phyloP scores from a whole-genome alignment of 257 asterid species.

The Misopates orontium region DNA sequence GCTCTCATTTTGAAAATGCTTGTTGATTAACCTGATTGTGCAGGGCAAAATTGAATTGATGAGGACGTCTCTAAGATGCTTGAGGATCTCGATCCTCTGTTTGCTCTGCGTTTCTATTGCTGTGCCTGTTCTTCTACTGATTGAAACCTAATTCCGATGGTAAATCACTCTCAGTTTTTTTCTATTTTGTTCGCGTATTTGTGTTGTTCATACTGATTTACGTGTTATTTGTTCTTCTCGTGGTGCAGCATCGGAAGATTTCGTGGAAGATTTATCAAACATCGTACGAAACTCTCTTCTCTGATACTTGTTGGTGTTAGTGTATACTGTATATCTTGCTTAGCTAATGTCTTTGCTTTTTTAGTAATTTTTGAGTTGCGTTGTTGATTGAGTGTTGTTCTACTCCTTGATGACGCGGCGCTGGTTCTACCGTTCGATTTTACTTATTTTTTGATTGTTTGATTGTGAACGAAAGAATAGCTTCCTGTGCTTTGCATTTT shows the following conservation, averaged over 20 bases:
- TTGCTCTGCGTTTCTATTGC: conserved; percentile 62
- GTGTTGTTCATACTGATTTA: conserved; percentile 7
- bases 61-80: conserved; percentile 59
- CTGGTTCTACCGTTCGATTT: too few species aligned
- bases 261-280: conserved; percentile 73
- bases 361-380: too few species aligned
- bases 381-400: too few species aligned
- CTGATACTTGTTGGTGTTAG: too few species aligned
- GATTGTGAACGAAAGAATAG: too few species aligned
- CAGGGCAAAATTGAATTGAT: conserved; percentile 26
- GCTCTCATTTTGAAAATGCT: too few species aligned
- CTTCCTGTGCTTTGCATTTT: too few species aligned
- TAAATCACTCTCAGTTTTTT: conserved; percentile 17
- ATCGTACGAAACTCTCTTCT: conserved; percentile 46
- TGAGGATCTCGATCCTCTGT: conserved; percentile 89
- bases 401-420: too few species aligned
- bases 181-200: neutral
- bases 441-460: too few species aligned
- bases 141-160: conserved; percentile 65
- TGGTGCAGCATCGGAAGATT: conserved; percentile 55
- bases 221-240: conserved; percentile 12
- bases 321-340: too few species aligned
- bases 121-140: conserved; percentile 59
- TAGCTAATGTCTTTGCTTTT: too few species aligned
- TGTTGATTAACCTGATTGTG: too few species aligned